Base-by-base conservation (phyloP, 768 basidiomycete genomes). In the Podaxis mareebaensis region DNA sequence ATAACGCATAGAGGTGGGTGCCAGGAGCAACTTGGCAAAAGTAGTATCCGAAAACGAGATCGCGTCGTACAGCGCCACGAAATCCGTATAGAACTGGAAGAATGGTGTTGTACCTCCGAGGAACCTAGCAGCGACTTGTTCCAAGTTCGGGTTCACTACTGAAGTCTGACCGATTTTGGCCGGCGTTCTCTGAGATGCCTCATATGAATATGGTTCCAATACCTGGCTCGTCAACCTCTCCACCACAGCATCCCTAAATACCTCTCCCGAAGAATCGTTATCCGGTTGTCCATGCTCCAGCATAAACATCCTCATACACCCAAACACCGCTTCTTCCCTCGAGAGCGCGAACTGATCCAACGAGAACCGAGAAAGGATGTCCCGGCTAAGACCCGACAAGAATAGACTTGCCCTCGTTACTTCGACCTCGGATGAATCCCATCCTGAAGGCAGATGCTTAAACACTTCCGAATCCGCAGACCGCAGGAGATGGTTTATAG, bases 301-400 rank as follows among this genome's bases (percentile, higher is more conserved):
- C 95, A 97, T 96, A 75, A 94, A 95, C 15, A 97, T 86, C 67
- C 92, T 93, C 93, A 97, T 96, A 66, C 94, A 90, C 20, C 82
- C 84, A 67, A 95, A 90, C 4, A 91, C 78, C 1, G 82, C 76
- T 65, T 89, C 85, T 57, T 86, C 85, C 49, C 83, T 78, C 17
- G 74, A 78, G 70, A 87, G 72, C 7, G 78, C 73, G 62, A 84
- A 82, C 24, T 68, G 64, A 0, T 60, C 65, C 39, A 87, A 74
- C 1, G 79, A 77, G 68, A 81, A 81, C 10, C 69, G 70, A 15
- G 69, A 65, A 36, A 89, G 68, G 4, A 83, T 72, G 51, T 83
- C 78, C 33, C 83, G 81, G 10, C 79, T 74, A 13, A 84, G 74
- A 46, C 79, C 78, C 1, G 83, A 79, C n/a, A 96, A 75, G 13